Conservation (phyloP, 2,329 filamentous ascomycete species). For the Aspergillus ruber region DNA sequence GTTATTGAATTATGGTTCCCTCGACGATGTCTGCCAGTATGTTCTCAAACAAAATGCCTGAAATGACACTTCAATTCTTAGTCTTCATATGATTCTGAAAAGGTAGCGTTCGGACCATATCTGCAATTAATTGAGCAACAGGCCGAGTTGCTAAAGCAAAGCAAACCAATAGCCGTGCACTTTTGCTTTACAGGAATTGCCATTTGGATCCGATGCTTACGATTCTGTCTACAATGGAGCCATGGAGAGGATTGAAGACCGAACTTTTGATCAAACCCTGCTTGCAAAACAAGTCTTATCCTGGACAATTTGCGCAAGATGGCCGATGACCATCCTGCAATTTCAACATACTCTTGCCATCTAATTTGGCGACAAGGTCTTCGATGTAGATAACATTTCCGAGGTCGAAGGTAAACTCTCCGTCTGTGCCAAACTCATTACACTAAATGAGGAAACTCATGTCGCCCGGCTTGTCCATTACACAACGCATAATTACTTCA, state of each 20-base stretch:
- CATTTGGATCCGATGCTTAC: not conserved
- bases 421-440: conserved; percentile 8
- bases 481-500: conserved; percentile 43
- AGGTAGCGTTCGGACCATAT: too few species aligned
- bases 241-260: conserved; percentile 3
- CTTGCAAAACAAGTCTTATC: not conserved
- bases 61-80: not conserved
- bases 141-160: too few species aligned
- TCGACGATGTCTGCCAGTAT: not conserved
- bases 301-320: conserved; percentile 2
- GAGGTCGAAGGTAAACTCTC: not conserved
- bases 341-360: conserved; percentile 5
- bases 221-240: conserved; percentile 1
- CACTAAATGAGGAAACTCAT: conserved; percentile 32
- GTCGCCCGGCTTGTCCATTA: conserved; percentile 42
- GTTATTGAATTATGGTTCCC: too few species aligned
- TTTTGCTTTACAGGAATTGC: too few species aligned
- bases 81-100: too few species aligned
- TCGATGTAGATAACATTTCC: not conserved
- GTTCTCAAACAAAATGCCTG: not conserved
- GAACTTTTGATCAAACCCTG: not conserved
- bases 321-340: not conserved
- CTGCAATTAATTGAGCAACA: too few species aligned
- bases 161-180: too few species aligned
- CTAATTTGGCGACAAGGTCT: not conserved